Evolutionary conservation across 2,329 filamentous ascomycete species (phyloP).

Genomic region (Aspergillus pseudoterreus): DNA sequence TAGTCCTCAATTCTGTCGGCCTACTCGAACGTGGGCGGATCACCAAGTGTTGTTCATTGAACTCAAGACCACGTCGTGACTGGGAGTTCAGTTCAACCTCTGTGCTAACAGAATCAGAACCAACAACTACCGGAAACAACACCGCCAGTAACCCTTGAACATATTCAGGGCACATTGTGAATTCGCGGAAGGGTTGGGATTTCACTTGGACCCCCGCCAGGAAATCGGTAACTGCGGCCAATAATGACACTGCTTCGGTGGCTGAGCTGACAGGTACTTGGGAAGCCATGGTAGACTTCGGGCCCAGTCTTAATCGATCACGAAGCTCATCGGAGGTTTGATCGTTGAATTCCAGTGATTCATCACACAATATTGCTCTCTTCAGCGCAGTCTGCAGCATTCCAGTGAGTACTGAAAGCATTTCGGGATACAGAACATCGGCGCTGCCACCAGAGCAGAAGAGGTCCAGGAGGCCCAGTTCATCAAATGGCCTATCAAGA

Average conservation of each 20-base stretch:
- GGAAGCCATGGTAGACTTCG: conserved; percentile 13
- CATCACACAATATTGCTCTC: conserved; percentile 56
- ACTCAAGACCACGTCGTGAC: conserved; percentile 73
- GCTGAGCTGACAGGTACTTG: conserved; percentile 26
- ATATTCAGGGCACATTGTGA: conserved; percentile 75
- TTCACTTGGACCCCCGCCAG: conserved; percentile 73
- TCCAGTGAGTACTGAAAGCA: conserved; percentile 72
- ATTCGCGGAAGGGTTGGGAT: conserved; percentile 76
- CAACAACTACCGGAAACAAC: conserved; percentile 84
- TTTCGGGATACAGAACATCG: conserved; percentile 70
- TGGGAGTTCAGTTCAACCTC: conserved; percentile 87
- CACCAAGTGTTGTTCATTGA: conserved; percentile 81
- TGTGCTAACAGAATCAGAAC: conserved; percentile 75
- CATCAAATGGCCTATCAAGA: conserved; percentile 69
- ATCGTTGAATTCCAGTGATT: conserved; percentile 55
- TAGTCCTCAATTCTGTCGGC: conserved; percentile 70
- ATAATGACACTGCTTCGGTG: conserved; percentile 58
- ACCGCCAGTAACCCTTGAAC: conserved; percentile 73
- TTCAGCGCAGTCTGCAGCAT: conserved; percentile 87
- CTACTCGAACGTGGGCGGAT: conserved; percentile 68
- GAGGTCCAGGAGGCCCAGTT: conserved; percentile 67
- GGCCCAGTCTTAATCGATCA: conserved; percentile 7
- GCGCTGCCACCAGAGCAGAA: conserved; percentile 60
- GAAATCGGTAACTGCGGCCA: conserved; percentile 76
- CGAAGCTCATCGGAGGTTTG: conserved; percentile 4